Conservation (phyloP, 495 filamentous ascomycete genomes). For the Penicillium alfredii region DNA sequence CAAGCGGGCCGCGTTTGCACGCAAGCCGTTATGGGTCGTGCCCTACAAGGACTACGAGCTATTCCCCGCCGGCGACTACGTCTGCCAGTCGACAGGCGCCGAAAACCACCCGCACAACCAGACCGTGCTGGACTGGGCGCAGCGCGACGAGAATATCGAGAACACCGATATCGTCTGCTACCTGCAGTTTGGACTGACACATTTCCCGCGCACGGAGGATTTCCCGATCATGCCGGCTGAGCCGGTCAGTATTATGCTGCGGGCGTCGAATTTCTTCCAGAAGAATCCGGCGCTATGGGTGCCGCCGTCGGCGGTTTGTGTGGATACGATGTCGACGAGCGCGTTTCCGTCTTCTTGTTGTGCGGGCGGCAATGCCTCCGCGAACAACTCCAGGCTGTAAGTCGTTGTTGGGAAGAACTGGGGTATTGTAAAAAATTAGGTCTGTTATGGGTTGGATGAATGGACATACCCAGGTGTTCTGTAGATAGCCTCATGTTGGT, state of each 20-base stretch:
- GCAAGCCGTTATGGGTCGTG: constrained; percentile 34
- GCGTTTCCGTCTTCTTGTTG: constrained; percentile 25
- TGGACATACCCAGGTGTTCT: too few species aligned
- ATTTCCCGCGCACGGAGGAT: constrained; percentile 52
- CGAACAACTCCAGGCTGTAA: constrained; percentile 17
- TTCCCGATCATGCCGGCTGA: constrained; percentile 69
- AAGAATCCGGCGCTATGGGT: constrained; percentile 68
- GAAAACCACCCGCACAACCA: constrained; percentile 32
- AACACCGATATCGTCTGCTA: constrained; percentile 53
- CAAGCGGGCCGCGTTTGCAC: constrained; percentile 35
- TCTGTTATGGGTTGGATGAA: too few species aligned
- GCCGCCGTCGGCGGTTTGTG: constrained; percentile 43
- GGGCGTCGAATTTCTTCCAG: constrained; percentile 65
- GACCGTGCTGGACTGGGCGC: constrained; percentile 38
- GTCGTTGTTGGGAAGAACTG: too few species aligned
- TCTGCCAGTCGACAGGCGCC: constrained; percentile 36
- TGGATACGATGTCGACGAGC: constrained; percentile 23
- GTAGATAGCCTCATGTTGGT: too few species aligned
- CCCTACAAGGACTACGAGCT: constrained; percentile 40
- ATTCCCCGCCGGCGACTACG: constrained; percentile 46
- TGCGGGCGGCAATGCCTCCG: constrained; percentile 16
- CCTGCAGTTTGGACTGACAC: constrained; percentile 55
- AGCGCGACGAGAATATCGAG: constrained; percentile 45
- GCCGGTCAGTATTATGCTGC: constrained; percentile 59
- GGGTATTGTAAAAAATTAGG: not conserved